A percentile compares a stretch with the other conserved stretches of the same genome.
Evolutionary conservation across 495 filamentous ascomycete species (phyloP).

Genomic region (Parathielavia appendiculata): DNA sequence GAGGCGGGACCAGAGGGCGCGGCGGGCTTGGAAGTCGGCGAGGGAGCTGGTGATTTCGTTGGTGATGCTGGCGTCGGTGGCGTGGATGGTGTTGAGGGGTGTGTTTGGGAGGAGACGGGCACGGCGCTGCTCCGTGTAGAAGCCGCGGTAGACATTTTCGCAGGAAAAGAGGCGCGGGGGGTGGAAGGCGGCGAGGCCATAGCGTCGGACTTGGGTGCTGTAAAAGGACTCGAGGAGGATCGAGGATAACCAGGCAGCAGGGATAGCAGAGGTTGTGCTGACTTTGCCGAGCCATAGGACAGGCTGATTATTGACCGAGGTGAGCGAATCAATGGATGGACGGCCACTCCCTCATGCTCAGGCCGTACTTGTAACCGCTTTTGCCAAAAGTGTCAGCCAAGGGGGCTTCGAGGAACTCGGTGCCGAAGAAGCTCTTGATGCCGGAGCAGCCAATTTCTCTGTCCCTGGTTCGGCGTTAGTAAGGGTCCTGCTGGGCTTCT

Average conservation of each 20-base stretch:
- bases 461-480: neutral
- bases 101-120: neutral
- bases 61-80: neutral
- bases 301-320: neutral
- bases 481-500: neutral
- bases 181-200: neutral
- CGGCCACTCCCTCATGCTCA: neutral
- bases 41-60: neutral
- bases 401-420: neutral
- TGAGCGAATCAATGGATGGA: neutral
- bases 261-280: neutral
- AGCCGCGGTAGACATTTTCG: neutral
- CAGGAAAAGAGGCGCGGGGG: neutral
- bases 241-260: constrained; percentile 1
- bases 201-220: neutral
- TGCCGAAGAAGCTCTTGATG: constrained; percentile 7
- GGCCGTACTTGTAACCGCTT: constrained; percentile 4
- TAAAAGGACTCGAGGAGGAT: constrained; percentile 11
- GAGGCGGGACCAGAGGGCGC: neutral
- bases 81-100: neutral
- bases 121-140: neutral
- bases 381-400: neutral
- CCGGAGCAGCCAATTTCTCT: neutral
- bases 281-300: neutral
- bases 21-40: neutral